Conservation (phyloP, 768 basidiomycete species). For the Podaxis sp. region DNA sequence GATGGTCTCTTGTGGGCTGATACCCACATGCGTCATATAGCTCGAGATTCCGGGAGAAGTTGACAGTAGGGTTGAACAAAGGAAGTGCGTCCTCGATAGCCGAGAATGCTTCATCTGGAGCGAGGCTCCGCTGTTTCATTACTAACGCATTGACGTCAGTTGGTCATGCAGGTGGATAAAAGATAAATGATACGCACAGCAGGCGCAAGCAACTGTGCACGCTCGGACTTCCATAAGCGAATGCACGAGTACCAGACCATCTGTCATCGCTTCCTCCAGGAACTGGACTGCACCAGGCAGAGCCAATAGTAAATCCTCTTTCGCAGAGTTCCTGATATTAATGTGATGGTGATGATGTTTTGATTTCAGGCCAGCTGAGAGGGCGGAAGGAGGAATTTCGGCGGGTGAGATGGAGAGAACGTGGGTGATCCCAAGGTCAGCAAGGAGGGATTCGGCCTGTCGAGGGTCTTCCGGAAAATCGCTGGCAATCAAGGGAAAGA, state of each 20-base stretch:
- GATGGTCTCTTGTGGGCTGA: slow-evolving; percentile 38
- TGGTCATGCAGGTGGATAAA: background rate
- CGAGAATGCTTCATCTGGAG: slow-evolving; percentile 38
- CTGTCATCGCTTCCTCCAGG: slow-evolving; percentile 40
- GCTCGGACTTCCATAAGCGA: slow-evolving; percentile 54
- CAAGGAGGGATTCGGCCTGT: slow-evolving; percentile 49
- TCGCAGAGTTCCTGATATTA: slow-evolving; percentile 36
- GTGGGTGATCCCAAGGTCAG: slow-evolving; percentile 54
- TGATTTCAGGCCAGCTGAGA: slow-evolving; percentile 29
- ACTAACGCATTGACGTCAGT: slow-evolving; percentile 31
- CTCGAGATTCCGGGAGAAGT: slow-evolving; percentile 48
- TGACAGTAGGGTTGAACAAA: slow-evolving; percentile 49
- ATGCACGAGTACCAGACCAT: slow-evolving; percentile 54
- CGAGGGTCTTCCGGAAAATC: slow-evolving; percentile 57
- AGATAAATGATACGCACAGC: slow-evolving; percentile 37
- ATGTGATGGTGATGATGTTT: slow-evolving; percentile 37
- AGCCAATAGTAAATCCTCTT: slow-evolving; percentile 42
- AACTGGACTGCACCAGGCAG: slow-evolving; percentile 48
- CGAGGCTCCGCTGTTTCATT: slow-evolving; percentile 41
- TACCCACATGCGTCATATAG: slow-evolving; percentile 43
- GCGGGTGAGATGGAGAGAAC: slow-evolving; percentile 56
- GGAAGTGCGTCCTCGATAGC: slow-evolving; percentile 53
- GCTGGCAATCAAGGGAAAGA: slow-evolving; percentile 27
- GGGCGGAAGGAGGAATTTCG: slow-evolving; percentile 33
- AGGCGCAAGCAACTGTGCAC: slow-evolving; percentile 52